Evolutionary conservation across 805 yeast genomes (phyloP).

Genomic region (Candida xiaguanensis): DNA sequence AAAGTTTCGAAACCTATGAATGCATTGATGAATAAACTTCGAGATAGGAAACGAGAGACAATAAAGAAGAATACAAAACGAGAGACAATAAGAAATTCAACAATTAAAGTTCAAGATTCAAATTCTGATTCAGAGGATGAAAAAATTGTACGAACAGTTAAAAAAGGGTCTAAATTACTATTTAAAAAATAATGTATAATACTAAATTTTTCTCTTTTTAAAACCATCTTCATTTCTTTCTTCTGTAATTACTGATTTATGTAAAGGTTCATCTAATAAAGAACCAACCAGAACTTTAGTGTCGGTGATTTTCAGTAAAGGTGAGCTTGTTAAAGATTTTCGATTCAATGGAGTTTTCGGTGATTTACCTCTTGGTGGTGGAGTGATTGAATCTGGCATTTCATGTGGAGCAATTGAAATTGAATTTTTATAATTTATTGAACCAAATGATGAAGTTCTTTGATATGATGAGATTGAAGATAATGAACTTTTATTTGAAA

Average conservation of each 20-base stretch:
- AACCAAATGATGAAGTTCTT: conserved; percentile 27
- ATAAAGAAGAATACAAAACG: conserved; percentile 13
- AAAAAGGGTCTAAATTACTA: conserved; percentile 14
- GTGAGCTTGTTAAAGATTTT: conserved; percentile 17
- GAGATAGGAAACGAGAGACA: conserved; percentile 21
- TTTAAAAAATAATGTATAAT: conserved; percentile 10
- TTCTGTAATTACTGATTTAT: conserved; percentile 7
- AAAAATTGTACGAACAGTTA: conserved; percentile 14
- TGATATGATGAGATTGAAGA: conserved; percentile 27
- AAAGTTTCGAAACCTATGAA: conserved; percentile 29
- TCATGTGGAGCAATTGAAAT: conserved; percentile 2
- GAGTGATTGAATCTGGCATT: not conserved
- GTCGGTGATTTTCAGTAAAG: conserved; percentile 11
- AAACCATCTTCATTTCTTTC: conserved; percentile 5
- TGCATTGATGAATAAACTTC: conserved; percentile 35
- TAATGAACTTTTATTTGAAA: conserved; percentile 34
- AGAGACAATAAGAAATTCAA: not conserved
- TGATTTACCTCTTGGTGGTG: not conserved
- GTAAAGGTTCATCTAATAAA: conserved; percentile 15
- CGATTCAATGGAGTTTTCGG: conserved; percentile 4
- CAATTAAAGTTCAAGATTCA: not conserved
- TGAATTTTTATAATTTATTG: conserved; percentile 13
- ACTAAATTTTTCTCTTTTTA: conserved; percentile 8
- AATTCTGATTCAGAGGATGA: conserved; percentile 14
- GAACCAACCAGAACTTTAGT: conserved; percentile 20